phyloP scores from a whole-genome alignment of 2,329 filamentous ascomycete species.

The Didymella lethalis region DNA sequence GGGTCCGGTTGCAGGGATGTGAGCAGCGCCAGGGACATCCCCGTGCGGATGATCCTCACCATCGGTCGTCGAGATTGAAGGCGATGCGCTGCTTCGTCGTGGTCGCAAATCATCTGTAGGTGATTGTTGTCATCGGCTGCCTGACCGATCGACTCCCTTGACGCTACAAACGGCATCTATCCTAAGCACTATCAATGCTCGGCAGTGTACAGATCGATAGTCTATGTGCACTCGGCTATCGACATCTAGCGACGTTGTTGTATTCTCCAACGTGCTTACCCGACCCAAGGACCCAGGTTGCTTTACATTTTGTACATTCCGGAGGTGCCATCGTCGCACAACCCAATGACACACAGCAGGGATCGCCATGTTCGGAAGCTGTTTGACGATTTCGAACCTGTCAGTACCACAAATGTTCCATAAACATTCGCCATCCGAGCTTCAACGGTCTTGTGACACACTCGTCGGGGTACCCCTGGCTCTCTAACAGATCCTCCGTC shows the following conservation, averaged over 20 bases:
- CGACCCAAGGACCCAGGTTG: conserved; percentile 19
- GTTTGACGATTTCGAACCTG: conserved; percentile 22
- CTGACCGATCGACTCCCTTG: conserved; percentile 8
- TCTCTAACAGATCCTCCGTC: conserved; percentile 3
- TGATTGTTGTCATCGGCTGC: not conserved
- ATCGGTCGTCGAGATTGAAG: conserved; percentile 15
- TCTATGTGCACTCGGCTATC: conserved; percentile 18
- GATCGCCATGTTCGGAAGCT: conserved; percentile 19
- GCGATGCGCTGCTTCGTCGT: not conserved
- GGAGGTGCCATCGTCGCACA: conserved; percentile 7
- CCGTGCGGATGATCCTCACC: conserved; percentile 18
- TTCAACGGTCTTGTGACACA: conserved; percentile 20
- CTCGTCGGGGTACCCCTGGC: conserved; percentile 5
- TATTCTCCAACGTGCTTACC: conserved; percentile 16
- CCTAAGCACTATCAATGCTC: not conserved
- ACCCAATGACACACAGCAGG: conserved; percentile 15
- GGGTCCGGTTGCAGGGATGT: conserved; percentile 3
- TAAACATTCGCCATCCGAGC: conserved; percentile 24
- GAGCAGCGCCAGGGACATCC: conserved; percentile 14
- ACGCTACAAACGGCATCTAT: conserved; percentile 1
- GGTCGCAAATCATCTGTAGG: not conserved
- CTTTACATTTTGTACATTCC: conserved; percentile 21
- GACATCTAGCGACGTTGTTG: conserved; percentile 12
- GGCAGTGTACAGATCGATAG: conserved; percentile 23
- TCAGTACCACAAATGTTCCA: conserved; percentile 30